Percentiles rank a stretch among this genome's conserved stretches.
phyloP scores from a whole-genome alignment of 768 basidiomycete genomes.

The Leucosporidium yakuticum region DNA sequence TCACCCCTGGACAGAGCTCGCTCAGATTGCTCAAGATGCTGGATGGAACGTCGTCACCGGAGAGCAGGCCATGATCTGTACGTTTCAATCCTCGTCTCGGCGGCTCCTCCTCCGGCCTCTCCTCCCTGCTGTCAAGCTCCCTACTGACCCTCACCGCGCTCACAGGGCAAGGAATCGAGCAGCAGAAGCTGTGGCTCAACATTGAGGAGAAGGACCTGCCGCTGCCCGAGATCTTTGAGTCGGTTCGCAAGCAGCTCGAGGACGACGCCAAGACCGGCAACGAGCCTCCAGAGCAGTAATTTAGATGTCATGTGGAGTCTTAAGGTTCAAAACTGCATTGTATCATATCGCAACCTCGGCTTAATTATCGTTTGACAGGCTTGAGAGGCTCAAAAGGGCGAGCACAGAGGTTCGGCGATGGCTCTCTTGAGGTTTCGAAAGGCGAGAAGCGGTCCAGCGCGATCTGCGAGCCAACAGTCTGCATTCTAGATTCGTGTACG shows the following conservation, averaged over 20 bases:
- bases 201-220: slow-evolving; percentile 33
- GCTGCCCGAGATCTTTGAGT: slow-evolving; percentile 30
- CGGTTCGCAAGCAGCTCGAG: slow-evolving; percentile 34
- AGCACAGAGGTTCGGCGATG: too few species aligned
- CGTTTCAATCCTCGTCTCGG: background rate
- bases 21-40: slow-evolving; percentile 26
- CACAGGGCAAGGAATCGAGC: slow-evolving; percentile 36
- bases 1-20: slow-evolving; percentile 30
- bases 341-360: too few species aligned
- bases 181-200: slow-evolving; percentile 38
- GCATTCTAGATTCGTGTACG: too few species aligned
- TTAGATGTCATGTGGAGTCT: too few species aligned
- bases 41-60: slow-evolving; percentile 37
- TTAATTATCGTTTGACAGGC: too few species aligned
- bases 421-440: too few species aligned
- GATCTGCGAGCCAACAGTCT: too few species aligned
- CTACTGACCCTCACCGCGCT: background rate
- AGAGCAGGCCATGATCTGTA: slow-evolving; percentile 35
- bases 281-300: slow-evolving; percentile 22
- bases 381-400: too few species aligned
- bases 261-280: slow-evolving; percentile 31
- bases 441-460: too few species aligned
- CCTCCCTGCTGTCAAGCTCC: background rate
- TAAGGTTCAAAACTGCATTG: too few species aligned
- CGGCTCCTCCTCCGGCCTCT: background rate